These are phyloP conservation scores for Russula dissimulans DNA, from an alignment of 768 basidiomycete genomes.

Conservation along the genomic window DNA sequence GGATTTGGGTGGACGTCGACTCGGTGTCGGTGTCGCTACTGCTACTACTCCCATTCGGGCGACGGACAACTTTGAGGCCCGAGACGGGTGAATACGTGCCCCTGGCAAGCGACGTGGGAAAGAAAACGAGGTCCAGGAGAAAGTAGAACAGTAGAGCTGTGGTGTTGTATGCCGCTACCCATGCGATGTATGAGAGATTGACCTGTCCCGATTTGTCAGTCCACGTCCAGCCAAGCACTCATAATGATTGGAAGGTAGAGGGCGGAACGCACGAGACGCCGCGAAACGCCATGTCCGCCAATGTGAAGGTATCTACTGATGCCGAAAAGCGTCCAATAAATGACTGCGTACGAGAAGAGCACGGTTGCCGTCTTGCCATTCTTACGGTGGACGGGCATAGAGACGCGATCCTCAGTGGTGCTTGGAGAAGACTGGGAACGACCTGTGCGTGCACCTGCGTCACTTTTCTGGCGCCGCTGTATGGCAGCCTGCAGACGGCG, in stretches of 20 bases:
- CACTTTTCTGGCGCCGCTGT: slow-evolving; percentile 13
- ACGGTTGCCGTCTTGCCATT: slow-evolving; percentile 69
- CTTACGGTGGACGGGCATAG: slow-evolving; percentile 36
- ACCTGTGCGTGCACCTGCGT: slow-evolving; percentile 17
- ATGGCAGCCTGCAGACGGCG: slow-evolving; percentile 36
- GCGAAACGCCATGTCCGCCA: slow-evolving; percentile 39
- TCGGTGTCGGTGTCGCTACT: not conserved
- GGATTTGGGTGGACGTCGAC: not conserved
- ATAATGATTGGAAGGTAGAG: not conserved
- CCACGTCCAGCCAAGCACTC: not conserved
- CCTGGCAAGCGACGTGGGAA: slow-evolving; percentile 34
- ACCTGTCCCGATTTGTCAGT: slow-evolving; percentile 39
- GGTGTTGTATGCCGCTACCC: slow-evolving; percentile 85
- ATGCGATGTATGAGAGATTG: slow-evolving; percentile 81
- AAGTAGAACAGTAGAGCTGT: slow-evolving; percentile 78
- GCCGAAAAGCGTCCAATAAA: slow-evolving; percentile 69
- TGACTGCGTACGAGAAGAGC: slow-evolving; percentile 60
- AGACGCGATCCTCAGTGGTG: not conserved
- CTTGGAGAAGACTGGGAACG: not conserved
- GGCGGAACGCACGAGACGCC: slow-evolving; percentile 45
- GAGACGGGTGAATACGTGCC: slow-evolving; percentile 30
- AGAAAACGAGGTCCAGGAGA: slow-evolving; percentile 63
- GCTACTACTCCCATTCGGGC: not conserved
- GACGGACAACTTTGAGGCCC: slow-evolving; percentile 26
- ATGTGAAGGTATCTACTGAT: slow-evolving; percentile 26